Base-by-base conservation (phyloP, 768 basidiomycete genomes). In the Scleroderma citrinum region DNA sequence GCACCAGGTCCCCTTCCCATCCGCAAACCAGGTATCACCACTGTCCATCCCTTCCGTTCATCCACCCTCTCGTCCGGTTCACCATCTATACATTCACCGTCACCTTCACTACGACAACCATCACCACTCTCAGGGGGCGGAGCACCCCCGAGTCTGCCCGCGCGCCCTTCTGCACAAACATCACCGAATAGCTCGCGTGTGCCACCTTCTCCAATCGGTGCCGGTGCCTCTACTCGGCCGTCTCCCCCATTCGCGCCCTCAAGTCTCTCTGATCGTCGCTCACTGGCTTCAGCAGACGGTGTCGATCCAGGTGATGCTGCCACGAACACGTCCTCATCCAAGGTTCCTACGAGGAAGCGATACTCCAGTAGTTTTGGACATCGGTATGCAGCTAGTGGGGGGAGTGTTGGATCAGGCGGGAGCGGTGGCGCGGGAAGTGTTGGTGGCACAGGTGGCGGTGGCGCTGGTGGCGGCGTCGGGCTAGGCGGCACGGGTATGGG, bases 311-410 rank as follows among this genome's bases (percentile, higher is more conserved):
- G 40, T n/a, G 40, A 26, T 2, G 24, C 16, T 16, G 16, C 24
- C 24, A 26, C 5, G 24, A n/a, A 16, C 1, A 19, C 29, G 43
- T 8, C 54, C 38, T 53, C 59, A 31, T 53, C 52, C 53, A 51
- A 42, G 55, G 21, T 58, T 1, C 61, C 62, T 44, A 10, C 55
- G 24, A 70, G 81, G 34, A 85, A 84, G 63, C 71, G 85, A 7
- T 91, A 88, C 68, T 85, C 83, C 39, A 87, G 84, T 55, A 85
- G 81, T 52, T 91, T 91, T 60, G 81, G 83, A 10, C 81, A 89
- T 62, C 75, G 87, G 38, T 86, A 86, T 61, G 68, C 64, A 19
- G 60, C 70, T 13, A 67, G 73, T 16, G 65, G 68, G 26, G 67
- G 58, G 6, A 29, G 26, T 29, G 8, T 58, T 59, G 26, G 65